Evolutionary conservation across 108 stramenopile species (phyloP), one percentile per base, ranked within the genome.

Genomic region (Chaetoceros muelleri): DNA sequence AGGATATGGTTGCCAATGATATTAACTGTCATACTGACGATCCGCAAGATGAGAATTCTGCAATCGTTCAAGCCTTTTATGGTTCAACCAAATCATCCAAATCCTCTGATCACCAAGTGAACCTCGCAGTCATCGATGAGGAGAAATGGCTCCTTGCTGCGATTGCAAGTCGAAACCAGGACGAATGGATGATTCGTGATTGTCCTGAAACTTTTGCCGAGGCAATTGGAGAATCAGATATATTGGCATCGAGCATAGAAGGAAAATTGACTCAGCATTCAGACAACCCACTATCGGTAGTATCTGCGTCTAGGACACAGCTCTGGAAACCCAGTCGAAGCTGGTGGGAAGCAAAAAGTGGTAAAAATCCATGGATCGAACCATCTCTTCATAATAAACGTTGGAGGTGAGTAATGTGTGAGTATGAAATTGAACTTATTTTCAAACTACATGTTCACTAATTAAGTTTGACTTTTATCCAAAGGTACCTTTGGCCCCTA

Each of bases 281-380:
- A 21, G 10, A 28, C 45, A 48, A 55, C n/a, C 25, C 16, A 25
- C 44, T 40, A 5, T 40, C 34, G 5, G 44, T 50, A 7, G 30
- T 16, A 17, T 52, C 57, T 27, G 48, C 34, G 47, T 55, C 63
- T n/a, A 62, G 85, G 58, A 92, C 90, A 20, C 84, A 86, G 62
- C 75, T 92, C 0, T 92, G 90, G 90, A 92, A 92, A 57, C 90
- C 90, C 26, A 78, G 81, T 29, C 69, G 90, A 23, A 79, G 78
- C 48, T 92, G 90, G 90, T 92, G 90, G 90, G 90, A 92, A 69
- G 90, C 90, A 3, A 92, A 88, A 71, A 73, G 69, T 44, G 85
- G 86, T 22, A 87, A 92, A 61, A 92, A 92, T 69, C 78, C 78
- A 52, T 92, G 90, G 90, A 87, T 92, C 17, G 90, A 92, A 68